Base-by-base conservation (phyloP, 2,329 filamentous ascomycete species). In the Hirsutella rhossiliensis region DNA sequence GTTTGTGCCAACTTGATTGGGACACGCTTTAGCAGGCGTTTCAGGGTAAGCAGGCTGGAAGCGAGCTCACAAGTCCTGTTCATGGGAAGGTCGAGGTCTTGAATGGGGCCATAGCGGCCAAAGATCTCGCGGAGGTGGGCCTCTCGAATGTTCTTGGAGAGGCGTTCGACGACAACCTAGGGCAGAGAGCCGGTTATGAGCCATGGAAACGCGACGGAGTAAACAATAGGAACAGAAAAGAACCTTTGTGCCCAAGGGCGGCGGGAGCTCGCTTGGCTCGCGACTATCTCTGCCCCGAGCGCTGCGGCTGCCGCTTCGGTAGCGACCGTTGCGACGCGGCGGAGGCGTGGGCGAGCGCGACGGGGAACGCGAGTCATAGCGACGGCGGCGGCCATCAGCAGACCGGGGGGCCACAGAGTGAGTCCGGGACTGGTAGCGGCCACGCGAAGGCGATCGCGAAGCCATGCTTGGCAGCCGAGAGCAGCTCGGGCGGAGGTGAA, bases 141-240 rank as follows among this genome's bases (percentile, higher is more conserved):
- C 60, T 90, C 86, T 46, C 86, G 94, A 54, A 98, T 83, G 57
- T 95, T 97, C 63, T 94, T 95, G 4, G 90, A 94, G 57, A 98
- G 73, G 50, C 94, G 89, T 64, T 98, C 92, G 40, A 98, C 84
- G 17, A 98, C 87, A 59, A 98, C 89, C 86, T 96, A 55, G 3
- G 29, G 8, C 12, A 6, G 2, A 5, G 18, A 44, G 18, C 23
- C 13, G 31, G 19, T 20, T 2, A 12, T 20, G 8, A 37, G 34
- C 12, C 27, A 29, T 2, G 30, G n/a, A 40, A 7, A 38, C 17
- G 17, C 15, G 13, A 32, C 31, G 11, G 31, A 13, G 31, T n/a
- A 32, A 32, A 32, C 7, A 6, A 7, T 2, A 7, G 31, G 9
- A 32, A 11, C 20, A 29, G 13, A 18, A 17, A 52, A 61, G 43